Conservation (phyloP, 768 basidiomycete species). For the Termitomyces sp. region DNA sequence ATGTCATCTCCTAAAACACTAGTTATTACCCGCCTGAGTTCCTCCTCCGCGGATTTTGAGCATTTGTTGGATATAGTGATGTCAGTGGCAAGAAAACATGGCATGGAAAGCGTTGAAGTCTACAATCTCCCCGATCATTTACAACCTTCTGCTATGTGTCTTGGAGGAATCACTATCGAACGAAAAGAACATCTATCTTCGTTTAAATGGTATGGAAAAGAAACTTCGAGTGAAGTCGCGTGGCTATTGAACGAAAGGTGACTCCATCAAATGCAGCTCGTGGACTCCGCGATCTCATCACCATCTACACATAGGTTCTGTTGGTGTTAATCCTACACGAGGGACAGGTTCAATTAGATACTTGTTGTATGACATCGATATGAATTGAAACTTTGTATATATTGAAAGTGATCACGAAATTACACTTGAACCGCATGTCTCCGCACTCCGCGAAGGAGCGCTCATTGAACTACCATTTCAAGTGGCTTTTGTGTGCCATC, state of each 20-base stretch:
- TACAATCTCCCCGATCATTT: slow-evolving; percentile 39
- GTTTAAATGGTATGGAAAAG: slow-evolving; percentile 47
- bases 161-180: slow-evolving; percentile 25
- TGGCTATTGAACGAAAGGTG: slow-evolving; percentile 50
- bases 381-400: background rate
- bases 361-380: background rate
- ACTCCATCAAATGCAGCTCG: background rate
- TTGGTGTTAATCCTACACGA: slow-evolving; percentile 25
- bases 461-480: background rate
- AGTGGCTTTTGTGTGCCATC: slow-evolving; percentile 4
- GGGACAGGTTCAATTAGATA: background rate
- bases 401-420: background rate
- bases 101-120: slow-evolving; percentile 34
- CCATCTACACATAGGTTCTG: slow-evolving; percentile 24
- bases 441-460: background rate
- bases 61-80: slow-evolving; percentile 28
- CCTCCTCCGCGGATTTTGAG: slow-evolving; percentile 23
- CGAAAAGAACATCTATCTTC: slow-evolving; percentile 35
- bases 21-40: slow-evolving; percentile 36
- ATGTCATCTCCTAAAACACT: slow-evolving; percentile 26
- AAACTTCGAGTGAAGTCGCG: slow-evolving; percentile 22
- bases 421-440: background rate
- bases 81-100: slow-evolving; percentile 26
- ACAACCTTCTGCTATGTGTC: slow-evolving; percentile 14
- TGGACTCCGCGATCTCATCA: background rate